A percentile compares a stretch with the other conserved stretches of the same genome.
Evolutionary conservation across 2,329 filamentous ascomycete genomes (phyloP).

Genomic region (Talaromyces sp.): DNA sequence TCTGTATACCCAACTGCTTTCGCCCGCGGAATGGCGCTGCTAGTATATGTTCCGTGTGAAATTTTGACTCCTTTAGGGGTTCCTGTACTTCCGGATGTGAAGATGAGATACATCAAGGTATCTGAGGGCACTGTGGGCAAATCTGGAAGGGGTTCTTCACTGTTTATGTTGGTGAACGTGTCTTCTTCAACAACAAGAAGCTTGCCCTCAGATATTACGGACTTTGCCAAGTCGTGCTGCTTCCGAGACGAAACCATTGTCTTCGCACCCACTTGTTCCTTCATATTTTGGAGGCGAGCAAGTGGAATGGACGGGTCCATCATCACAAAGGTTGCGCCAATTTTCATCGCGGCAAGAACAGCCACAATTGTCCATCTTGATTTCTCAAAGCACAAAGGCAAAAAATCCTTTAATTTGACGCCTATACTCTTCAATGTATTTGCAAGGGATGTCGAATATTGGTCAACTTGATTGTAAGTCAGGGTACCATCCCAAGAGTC

Average conservation of each 20-base stretch:
- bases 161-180: neutral
- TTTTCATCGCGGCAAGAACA: conserved; percentile 30
- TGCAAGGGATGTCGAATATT: conserved; percentile 31
- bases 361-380: conserved; percentile 32
- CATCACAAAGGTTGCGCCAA: conserved; percentile 27
- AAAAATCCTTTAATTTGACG: conserved; percentile 26
- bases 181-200: conserved; percentile 15
- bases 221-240: neutral
- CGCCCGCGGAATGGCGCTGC: conserved; percentile 52
- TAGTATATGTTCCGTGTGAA: conserved; percentile 58
- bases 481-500: conserved; percentile 32
- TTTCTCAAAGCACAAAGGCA: conserved; percentile 33
- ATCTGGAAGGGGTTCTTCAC: conserved; percentile 8
- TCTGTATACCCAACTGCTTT: conserved; percentile 49
- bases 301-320: conserved; percentile 24
- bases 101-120: conserved; percentile 39
- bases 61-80: conserved; percentile 33
- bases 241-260: conserved; percentile 4
- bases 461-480: conserved; percentile 29
- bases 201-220: conserved; percentile 19
- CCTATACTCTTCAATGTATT: conserved; percentile 30
- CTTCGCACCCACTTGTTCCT: conserved; percentile 1
- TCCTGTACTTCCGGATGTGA: conserved; percentile 16
- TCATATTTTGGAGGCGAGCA: conserved; percentile 10
- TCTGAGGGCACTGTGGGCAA: conserved; percentile 26